Base-by-base conservation (phyloP, 164 flowering plant species). In the Aristolochia fimbriata region DNA sequence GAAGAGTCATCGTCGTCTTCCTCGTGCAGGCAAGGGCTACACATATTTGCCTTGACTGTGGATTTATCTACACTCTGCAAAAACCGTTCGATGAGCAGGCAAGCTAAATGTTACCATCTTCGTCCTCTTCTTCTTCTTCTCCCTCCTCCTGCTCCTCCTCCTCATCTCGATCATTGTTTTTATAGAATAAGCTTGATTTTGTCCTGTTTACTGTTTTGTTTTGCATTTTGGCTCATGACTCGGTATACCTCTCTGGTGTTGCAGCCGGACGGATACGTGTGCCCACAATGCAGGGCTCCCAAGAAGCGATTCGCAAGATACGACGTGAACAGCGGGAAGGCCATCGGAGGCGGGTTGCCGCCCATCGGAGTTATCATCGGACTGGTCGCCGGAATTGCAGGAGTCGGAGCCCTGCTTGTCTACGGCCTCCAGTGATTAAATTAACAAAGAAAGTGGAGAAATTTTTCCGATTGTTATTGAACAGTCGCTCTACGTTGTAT, bases 21-120 rank as follows among this genome's bases (percentile, higher is more conserved):
- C 23, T 19, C 33, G 67, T 78, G 71, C 86, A 92, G 98, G 94
- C 93, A 13, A 82, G 82, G 74, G 98, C 98, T 11, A 92, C 91
- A 66, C 98, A 89, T 70, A 89, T 92, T 61, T 89, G 98, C 80
- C 73, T 92, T 3, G 98, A 92, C 65, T 89, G 98, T 72, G 96
- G 98, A 69, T 92, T 45, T 73, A 83, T 92, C 49, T 89, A 92
- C 80, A 74, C 79, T 59, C 71, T 87, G 49, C 76, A 60, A 31
- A 89, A 92, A 70, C 85, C 98, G 20, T 92, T 92, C 54, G 96
- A 92, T 14, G 96, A 92, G 55, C 98, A 89, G 91, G 98, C 75
- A 74, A 79, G 84, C 43, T 57, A 46, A 21, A 55, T 47, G 33
- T 41, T 47, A 6, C 43, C 43, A 37, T 37, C 43, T 37, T 37